These are phyloP conservation scores for Pythium utonaiense DNA, from an alignment of 352 stramenopile genomes.

Conservation along the genomic window DNA sequence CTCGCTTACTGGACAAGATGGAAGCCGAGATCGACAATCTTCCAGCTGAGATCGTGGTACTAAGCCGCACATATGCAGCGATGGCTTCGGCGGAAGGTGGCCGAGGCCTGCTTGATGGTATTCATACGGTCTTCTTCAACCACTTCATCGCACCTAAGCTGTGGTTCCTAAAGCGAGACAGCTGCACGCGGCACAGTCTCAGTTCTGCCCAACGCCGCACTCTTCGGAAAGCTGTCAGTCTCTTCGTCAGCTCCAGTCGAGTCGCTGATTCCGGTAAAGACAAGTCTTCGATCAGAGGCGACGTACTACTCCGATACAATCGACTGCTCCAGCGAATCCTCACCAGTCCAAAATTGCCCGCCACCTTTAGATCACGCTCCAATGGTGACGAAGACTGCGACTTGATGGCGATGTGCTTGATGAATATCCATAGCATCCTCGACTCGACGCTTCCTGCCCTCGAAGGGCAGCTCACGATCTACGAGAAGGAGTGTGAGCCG, in stretches of 20 bases:
- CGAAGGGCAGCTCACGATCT: conserved; percentile 18
- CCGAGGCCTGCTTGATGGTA: background rate
- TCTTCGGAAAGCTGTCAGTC: background rate
- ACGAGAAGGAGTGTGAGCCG: conserved; percentile 1
- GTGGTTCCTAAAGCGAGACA: conserved; percentile 20
- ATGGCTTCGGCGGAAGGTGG: conserved; percentile 16
- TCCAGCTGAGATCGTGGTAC: background rate
- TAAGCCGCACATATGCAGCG: conserved; percentile 27
- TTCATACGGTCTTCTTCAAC: conserved; percentile 78
- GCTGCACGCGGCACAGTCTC: background rate
- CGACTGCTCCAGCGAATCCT: background rate
- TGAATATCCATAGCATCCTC: conserved; percentile 62
- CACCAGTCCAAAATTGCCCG: background rate
- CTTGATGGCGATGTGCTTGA: conserved; percentile 50
- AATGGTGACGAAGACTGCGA: conserved; percentile 26
- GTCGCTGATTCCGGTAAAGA: background rate
- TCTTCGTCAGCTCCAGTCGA: background rate
- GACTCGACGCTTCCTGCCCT: conserved; percentile 36
- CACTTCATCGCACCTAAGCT: conserved; percentile 60
- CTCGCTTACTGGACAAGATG: background rate
- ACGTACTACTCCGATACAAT: conserved; percentile 1
- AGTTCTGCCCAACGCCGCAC: background rate
- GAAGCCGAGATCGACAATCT: background rate
- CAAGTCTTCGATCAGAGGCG: background rate
- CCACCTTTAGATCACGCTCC: background rate